A percentile compares a stretch with the other conserved stretches of the same genome.
These are phyloP conservation scores for Aureobasidium sp. DNA, from an alignment of 2,329 filamentous ascomycete genomes.

Conservation along the genomic window DNA sequence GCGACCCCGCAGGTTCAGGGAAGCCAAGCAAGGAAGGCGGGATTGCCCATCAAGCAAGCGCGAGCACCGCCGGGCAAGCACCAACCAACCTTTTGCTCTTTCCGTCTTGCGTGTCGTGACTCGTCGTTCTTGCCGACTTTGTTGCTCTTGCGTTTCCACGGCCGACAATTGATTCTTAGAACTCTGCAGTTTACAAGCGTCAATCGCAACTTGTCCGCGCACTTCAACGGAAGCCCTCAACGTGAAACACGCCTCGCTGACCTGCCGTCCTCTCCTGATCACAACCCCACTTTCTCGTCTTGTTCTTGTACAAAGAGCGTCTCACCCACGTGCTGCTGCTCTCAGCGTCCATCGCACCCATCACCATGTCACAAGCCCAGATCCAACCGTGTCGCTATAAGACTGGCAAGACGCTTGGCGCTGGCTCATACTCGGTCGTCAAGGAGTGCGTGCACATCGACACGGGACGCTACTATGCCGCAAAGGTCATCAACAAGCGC, in stretches of 20 bases:
- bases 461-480: constrained; percentile 94
- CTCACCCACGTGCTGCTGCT: not conserved
- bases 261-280: not conserved
- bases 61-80: not conserved
- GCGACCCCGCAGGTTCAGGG: not conserved
- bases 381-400: constrained; percentile 97
- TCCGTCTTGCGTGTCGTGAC: not conserved
- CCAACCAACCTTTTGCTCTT: not conserved
- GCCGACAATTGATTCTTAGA: not conserved
- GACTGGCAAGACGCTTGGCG: constrained; percentile 93
- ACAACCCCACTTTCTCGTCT: not conserved
- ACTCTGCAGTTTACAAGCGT: not conserved
- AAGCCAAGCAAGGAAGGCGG: constrained; percentile 4
- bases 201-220: not conserved
- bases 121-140: not conserved
- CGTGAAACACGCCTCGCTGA: not conserved
- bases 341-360: too few relatives aligned
- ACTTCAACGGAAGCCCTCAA: not conserved
- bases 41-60: not conserved
- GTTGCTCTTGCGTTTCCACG: not conserved
- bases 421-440: constrained; percentile 95
- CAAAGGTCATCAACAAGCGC: constrained; percentile 98
- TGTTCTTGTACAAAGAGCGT: not conserved
- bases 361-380: constrained; percentile 38
- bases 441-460: constrained; percentile 99